Evolutionary conservation across 73 alveolate genomes (phyloP).

Genomic region (Paraurostyla sp.): DNA sequence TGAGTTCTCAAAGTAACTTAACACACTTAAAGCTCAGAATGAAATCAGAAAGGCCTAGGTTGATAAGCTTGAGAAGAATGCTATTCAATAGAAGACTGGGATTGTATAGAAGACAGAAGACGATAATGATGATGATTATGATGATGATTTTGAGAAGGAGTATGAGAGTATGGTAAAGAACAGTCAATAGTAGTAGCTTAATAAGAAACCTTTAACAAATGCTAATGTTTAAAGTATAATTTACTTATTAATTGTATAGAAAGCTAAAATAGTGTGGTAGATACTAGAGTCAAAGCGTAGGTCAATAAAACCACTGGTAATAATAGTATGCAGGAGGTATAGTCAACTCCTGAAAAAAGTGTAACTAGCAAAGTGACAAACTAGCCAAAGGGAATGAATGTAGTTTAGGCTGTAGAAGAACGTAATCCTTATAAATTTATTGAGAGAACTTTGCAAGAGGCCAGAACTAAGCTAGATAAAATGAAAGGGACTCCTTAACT

Average conservation of each 20-base stretch:
- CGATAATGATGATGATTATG: slow-evolving; percentile 44
- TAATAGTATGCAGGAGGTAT: not conserved
- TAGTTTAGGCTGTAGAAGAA: slow-evolving; percentile 52
- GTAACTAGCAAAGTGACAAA: not conserved
- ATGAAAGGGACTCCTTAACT: slow-evolving; percentile 63
- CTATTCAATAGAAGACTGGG: not conserved
- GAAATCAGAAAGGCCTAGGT: slow-evolving; percentile 31
- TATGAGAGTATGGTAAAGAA: slow-evolving; percentile 21
- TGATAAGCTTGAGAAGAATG: slow-evolving; percentile 1
- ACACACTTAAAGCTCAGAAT: not conserved
- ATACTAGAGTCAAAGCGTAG: not conserved
- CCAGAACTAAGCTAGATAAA: slow-evolving; percentile 40
- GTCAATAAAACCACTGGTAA: not conserved
- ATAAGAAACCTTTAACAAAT: not conserved
- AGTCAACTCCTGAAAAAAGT: slow-evolving; percentile 29
- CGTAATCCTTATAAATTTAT: slow-evolving; percentile 61
- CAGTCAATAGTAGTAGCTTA: not conserved
- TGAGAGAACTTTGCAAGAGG: slow-evolving; percentile 48
- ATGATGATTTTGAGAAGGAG: slow-evolving; percentile 50
- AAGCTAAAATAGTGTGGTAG: not conserved
- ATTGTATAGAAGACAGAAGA: not conserved
- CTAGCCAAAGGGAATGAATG: too few relatives aligned
- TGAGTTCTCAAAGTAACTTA: slow-evolving; percentile 1
- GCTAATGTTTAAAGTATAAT: not conserved
- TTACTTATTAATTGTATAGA: not conserved